These are phyloP conservation scores for Rhodotorula sp. DNA, from an alignment of 1,284 basidiomycete genomes.

Conservation along the genomic window DNA sequence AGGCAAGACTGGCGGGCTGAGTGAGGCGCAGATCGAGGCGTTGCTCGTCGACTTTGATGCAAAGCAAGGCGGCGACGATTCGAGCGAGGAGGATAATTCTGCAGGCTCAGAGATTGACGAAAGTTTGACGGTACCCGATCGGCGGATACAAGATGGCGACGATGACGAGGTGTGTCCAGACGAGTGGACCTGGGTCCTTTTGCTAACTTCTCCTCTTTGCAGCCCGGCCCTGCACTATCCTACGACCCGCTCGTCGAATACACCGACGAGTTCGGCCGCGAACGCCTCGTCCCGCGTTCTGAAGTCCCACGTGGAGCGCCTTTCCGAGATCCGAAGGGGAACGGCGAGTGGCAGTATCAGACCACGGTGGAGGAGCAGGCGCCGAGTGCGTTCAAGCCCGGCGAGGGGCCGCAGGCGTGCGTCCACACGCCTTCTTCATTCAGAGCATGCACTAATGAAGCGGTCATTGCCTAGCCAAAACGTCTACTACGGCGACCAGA, in stretches of 20 bases:
- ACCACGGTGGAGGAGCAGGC: neutral
- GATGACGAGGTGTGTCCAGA: conserved; percentile 29
- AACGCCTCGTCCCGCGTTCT: conserved; percentile 65
- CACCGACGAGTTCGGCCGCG: conserved; percentile 78
- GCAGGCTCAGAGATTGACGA: conserved; percentile 38
- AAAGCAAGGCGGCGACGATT: conserved; percentile 58
- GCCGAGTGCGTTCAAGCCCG: conserved; percentile 17
- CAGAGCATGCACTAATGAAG: conserved; percentile 11
- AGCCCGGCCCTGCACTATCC: conserved; percentile 8
- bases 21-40: conserved; percentile 69
- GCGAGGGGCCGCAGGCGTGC: conserved; percentile 53
- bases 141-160: conserved; percentile 26
- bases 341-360: conserved; percentile 18
- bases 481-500: conserved; percentile 61
- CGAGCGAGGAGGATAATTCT: conserved; percentile 40
- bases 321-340: conserved; percentile 39
- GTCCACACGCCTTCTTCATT: conserved; percentile 51
- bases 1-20: conserved; percentile 77
- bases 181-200: neutral
- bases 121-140: conserved; percentile 23
- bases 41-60: conserved; percentile 81
- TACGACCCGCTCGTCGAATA: conserved; percentile 75
- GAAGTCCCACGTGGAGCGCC: conserved; percentile 70
- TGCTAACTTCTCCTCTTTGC: neutral
- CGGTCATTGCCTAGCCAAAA: conserved; percentile 52